These are phyloP conservation scores for Annulohypoxylon nitens DNA, from an alignment of 495 filamentous ascomycete species.

Conservation along the genomic window DNA sequence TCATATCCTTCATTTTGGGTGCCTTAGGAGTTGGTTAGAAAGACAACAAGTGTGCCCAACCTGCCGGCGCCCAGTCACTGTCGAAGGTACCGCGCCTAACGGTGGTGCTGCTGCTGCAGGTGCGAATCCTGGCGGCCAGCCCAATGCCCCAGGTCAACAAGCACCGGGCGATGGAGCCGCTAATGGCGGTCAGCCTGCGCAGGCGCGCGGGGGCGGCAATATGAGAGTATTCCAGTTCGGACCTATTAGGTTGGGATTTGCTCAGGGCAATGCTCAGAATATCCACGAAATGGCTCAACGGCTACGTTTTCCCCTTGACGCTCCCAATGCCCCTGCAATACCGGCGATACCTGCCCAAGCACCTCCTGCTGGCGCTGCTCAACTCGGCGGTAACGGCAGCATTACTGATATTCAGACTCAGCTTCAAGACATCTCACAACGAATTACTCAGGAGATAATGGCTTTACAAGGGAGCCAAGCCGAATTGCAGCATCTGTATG, in stretches of 20 bases:
- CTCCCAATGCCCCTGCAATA: conserved; percentile 34
- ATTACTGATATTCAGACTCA: conserved; percentile 64
- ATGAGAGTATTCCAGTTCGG: conserved; percentile 70
- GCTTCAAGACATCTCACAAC: conserved; percentile 73
- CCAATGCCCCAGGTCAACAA: conserved; percentile 45
- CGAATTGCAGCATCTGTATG: conserved; percentile 73
- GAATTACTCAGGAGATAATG: conserved; percentile 70
- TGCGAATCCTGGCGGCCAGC: conserved; percentile 43
- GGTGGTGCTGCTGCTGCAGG: conserved; percentile 28
- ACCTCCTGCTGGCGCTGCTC: conserved; percentile 36
- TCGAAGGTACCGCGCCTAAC: conserved; percentile 42
- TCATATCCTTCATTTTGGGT: conserved; percentile 94
- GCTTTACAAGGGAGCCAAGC: conserved; percentile 51
- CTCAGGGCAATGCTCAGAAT: conserved; percentile 62
- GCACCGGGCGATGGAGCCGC: conserved; percentile 48
- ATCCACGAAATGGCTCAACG: conserved; percentile 62
- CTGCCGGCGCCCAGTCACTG: conserved; percentile 84
- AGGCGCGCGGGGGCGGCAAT: conserved; percentile 44
- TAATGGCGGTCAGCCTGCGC: conserved; percentile 47
- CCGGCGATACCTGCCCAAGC: conserved; percentile 46
- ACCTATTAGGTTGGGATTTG: conserved; percentile 69
- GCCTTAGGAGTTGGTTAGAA: conserved; percentile 97
- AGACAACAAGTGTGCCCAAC: conserved; percentile 97
- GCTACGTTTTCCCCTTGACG: conserved; percentile 52
- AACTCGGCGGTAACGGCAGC: conserved; percentile 26